Evolutionary conservation across 2,329 filamentous ascomycete genomes (phyloP).

Genomic region (Drechslerella stenobrocha): DNA sequence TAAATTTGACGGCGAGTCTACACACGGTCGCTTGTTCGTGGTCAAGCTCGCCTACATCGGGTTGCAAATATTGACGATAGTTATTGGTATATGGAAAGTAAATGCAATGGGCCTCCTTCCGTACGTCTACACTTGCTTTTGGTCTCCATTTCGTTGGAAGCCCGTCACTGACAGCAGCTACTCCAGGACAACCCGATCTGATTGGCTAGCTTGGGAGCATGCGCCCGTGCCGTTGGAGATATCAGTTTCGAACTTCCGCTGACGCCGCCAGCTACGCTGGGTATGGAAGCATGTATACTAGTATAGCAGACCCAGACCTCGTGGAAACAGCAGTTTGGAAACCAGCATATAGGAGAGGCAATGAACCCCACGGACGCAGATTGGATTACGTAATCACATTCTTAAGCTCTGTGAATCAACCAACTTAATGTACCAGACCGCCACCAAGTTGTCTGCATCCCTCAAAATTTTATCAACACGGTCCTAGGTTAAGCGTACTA

Average conservation of each 20-base stretch:
- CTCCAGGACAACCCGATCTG: constrained; percentile 82
- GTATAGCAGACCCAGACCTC: too few species aligned
- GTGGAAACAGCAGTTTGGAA: too few species aligned
- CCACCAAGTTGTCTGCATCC: not conserved
- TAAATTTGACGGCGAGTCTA: constrained; percentile 83
- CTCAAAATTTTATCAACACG: not conserved
- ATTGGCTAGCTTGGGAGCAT: constrained; percentile 93
- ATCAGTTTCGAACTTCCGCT: constrained; percentile 48
- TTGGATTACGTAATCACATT: constrained; percentile 4
- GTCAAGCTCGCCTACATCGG: constrained; percentile 86
- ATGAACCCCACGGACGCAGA: not conserved
- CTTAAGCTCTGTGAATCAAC: too few species aligned
- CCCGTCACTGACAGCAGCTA: not conserved
- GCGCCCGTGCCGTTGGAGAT: constrained; percentile 56
- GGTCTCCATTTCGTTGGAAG: not conserved
- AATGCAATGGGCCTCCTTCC: constrained; percentile 94
- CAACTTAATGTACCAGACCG: too few species aligned
- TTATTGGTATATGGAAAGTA: constrained; percentile 90
- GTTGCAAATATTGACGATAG: constrained; percentile 82
- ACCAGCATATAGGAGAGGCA: not conserved
- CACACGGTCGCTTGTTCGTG: constrained; percentile 67
- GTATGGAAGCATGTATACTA: constrained; percentile 18
- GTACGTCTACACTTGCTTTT: constrained; percentile 61
- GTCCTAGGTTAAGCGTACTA: not conserved
- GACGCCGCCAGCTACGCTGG: not conserved